Percentiles rank a stretch among this genome's conserved stretches.
Evolutionary conservation across 352 stramenopile species (phyloP).

Genomic region (Phytophthora idaei): DNA sequence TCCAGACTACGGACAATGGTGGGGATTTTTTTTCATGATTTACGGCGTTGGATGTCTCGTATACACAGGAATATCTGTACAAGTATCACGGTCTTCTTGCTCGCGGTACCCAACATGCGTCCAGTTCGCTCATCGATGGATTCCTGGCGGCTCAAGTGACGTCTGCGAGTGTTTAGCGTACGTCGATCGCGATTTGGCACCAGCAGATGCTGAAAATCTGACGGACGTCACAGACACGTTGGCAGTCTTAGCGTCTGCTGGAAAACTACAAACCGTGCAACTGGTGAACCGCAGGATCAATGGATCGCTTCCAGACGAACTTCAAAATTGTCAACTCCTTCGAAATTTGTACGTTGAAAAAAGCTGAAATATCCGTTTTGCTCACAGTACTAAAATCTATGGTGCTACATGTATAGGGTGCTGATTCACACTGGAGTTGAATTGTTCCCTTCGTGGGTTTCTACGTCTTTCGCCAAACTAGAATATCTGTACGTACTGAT

Average conservation of each 20-base stretch:
- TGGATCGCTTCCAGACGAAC: constrained; percentile 28
- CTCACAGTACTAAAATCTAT: background rate
- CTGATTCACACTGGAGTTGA: constrained; percentile 40
- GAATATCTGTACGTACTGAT: constrained; percentile 38
- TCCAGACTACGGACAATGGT: constrained; percentile 18
- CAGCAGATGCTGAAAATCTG: constrained; percentile 12
- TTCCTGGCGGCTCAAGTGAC: background rate
- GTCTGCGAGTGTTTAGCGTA: constrained; percentile 31
- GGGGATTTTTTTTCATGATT: constrained; percentile 32
- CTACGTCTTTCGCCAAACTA: constrained; percentile 26
- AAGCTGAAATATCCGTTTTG: background rate
- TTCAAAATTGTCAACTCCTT: constrained; percentile 19
- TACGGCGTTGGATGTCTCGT: constrained; percentile 28
- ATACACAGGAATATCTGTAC: constrained; percentile 27
- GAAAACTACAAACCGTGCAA: constrained; percentile 33
- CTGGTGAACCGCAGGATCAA: constrained; percentile 39
- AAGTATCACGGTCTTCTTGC: constrained; percentile 11
- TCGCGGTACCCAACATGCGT: constrained; percentile 18
- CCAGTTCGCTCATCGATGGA: constrained; percentile 18
- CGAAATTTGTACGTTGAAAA: constrained; percentile 34
- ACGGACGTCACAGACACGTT: constrained; percentile 27
- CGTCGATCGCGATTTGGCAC: constrained; percentile 38
- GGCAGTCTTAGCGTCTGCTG: constrained; percentile 22
- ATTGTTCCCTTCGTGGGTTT: constrained; percentile 28
- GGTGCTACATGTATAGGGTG: constrained; percentile 11